These are phyloP conservation scores for Phaseolus lunatus DNA, from an alignment of 306 rosid genomes.

Conservation along the genomic window DNA sequence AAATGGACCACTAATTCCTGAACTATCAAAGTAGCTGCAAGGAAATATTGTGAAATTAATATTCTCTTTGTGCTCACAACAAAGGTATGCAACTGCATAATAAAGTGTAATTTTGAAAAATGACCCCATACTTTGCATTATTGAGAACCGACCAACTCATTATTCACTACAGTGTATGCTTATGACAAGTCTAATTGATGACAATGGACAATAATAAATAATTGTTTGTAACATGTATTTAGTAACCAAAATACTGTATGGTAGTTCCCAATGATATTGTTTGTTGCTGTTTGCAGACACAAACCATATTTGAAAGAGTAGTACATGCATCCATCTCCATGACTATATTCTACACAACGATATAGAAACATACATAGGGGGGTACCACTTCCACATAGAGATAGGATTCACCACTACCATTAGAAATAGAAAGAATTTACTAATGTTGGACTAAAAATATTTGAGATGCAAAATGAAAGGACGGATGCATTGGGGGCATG, in stretches of 20 bases:
- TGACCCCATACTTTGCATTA: not conserved
- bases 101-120: not conserved
- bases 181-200: not conserved
- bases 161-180: not conserved
- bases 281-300: not conserved
- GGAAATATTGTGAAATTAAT: slow-evolving; percentile 24
- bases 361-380: not conserved
- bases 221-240: not conserved
- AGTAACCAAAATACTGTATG: not conserved
- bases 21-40: slow-evolving; percentile 75
- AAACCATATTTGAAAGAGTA: not conserved
- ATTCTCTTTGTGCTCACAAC: not conserved
- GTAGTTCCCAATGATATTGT: not conserved
- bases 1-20: slow-evolving; percentile 79
- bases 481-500: not conserved
- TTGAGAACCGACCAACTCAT: not conserved
- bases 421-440: not conserved
- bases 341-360: not conserved
- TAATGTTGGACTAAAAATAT: not conserved
- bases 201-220: not conserved
- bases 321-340: not conserved
- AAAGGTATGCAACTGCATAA: not conserved
- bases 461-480: slow-evolving; percentile 1
- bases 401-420: not conserved
- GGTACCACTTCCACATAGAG: not conserved